Evolutionary conservation across 768 basidiomycete genomes (phyloP), one percentile per base, ranked within the genome.

Genomic region (Clavulina sp.): DNA sequence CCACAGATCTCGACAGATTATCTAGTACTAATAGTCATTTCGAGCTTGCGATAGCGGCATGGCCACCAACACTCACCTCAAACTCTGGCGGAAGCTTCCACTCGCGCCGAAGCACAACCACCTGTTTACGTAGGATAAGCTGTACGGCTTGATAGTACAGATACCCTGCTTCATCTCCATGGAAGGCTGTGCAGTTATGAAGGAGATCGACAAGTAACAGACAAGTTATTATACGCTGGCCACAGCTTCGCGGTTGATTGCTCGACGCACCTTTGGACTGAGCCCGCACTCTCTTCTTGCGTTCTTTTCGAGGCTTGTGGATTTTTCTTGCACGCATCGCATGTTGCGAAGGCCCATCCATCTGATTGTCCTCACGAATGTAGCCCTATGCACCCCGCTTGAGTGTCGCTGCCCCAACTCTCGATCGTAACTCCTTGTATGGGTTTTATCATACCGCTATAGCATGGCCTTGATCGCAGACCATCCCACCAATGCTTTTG

Each of bases 61-160:
- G 23, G 16, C 13, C 26, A 23, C 16, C 24, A 40, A 58, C 69
- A 48, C 53, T 19, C 9, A 84, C 87, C 73, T 88, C 86, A 54
- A 87, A 84, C 60, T 86, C 83, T 0, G 69, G 60, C 4, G 86
- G 86, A 21, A 91, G 69, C n/a, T 68, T 62, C 87, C 87, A 89
- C 6, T 76, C 57, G 9, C 60, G 59, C 3, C 61, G 71, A 52
- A 89, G 63, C n/a, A 72, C 71, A 4, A 66, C 68, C 9, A 89
- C 66, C 63, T 95, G 89, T 58, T 79, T 75, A 30, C 89, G 73
- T 7, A 93, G 68, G 50, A 95, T 67, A 0, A 87, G 66, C 63
- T 95, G 92, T 32, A 86, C 69, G 59, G 83, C 84, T 56, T 91
- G 81, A 55, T 86, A 83, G 58, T 85, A 86, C 52, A 82, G 77